Percentiles rank a stretch among this genome's conserved stretches.
These are phyloP conservation scores for Vitis rupestris DNA, from an alignment of 164 flowering plant species.

Conservation along the genomic window DNA sequence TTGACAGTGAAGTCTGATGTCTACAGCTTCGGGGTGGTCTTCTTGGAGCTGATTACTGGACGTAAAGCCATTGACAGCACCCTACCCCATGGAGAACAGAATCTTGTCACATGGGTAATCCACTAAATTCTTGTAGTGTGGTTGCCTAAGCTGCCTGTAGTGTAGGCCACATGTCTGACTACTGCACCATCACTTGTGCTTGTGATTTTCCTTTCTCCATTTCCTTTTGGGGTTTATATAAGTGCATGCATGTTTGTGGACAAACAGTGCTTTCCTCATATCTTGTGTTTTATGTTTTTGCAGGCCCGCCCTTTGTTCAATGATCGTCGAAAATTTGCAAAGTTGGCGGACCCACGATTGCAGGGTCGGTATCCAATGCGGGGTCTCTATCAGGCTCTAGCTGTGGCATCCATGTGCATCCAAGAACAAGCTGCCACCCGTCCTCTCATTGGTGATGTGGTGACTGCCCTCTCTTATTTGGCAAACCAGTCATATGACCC, in stretches of 20 bases:
- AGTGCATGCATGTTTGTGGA: neutral
- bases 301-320: conserved; percentile 69
- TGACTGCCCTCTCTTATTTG: conserved; percentile 60
- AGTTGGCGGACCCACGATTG: conserved; percentile 56
- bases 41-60: conserved; percentile 54
- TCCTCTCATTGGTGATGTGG: conserved; percentile 64
- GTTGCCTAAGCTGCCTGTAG: neutral
- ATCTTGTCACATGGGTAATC: conserved; percentile 54
- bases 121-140: neutral
- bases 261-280: too few relatives aligned
- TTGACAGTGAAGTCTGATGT: conserved; percentile 56
- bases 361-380: conserved; percentile 59
- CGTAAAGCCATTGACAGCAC: conserved; percentile 50
- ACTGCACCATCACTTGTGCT: too few relatives aligned
- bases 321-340: conserved; percentile 51
- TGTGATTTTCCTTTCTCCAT: neutral
- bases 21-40: conserved; percentile 55
- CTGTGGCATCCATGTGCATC: conserved; percentile 69
- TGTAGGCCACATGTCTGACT: neutral
- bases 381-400: conserved; percentile 65
- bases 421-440: conserved; percentile 71
- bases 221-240: neutral
- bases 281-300: conserved; percentile 11
- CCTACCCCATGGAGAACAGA: conserved; percentile 45
- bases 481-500: conserved; percentile 57